These are phyloP conservation scores for Colletotrichum tropicicola DNA, from an alignment of 2,329 filamentous ascomycete genomes.

Conservation along the genomic window DNA sequence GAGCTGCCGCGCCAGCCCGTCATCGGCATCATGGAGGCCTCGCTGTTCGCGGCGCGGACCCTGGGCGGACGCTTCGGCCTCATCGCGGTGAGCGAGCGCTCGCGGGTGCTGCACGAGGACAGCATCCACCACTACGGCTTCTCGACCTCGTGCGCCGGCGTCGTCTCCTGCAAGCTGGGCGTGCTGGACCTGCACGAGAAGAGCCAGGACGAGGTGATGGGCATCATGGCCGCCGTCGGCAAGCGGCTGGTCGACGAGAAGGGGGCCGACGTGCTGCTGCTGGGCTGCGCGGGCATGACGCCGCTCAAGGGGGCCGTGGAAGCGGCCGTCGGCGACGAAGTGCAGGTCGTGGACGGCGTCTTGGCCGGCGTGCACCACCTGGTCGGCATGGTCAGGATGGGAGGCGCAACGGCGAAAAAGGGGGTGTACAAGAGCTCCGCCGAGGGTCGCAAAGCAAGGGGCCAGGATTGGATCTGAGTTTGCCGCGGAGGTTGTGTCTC, in stretches of 20 bases:
- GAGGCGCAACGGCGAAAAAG: conserved; percentile 12
- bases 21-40: conserved; percentile 87
- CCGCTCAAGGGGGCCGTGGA: conserved; percentile 21
- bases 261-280: conserved; percentile 13
- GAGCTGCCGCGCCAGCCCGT: conserved; percentile 53
- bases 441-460: conserved; percentile 18
- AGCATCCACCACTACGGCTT: conserved; percentile 28
- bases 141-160: conserved; percentile 14
- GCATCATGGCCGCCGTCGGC: conserved; percentile 17
- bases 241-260: conserved; percentile 13
- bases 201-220: conserved; percentile 21
- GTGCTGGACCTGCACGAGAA: conserved; percentile 27
- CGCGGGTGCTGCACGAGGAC: conserved; percentile 16
- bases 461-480: conserved; percentile 20
- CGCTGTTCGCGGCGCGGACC: conserved; percentile 24
- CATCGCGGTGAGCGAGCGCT: conserved; percentile 19
- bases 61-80: conserved; percentile 18
- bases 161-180: conserved; percentile 9
- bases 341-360: conserved; percentile 20
- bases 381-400: conserved; percentile 19
- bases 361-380: conserved; percentile 20
- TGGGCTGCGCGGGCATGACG: conserved; percentile 23
- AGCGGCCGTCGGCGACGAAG: conserved; percentile 12
- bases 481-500: neutral
- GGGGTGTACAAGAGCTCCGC: conserved; percentile 19